Evolutionary conservation across 768 basidiomycete genomes (phyloP).

Genomic region (Trametes villosa): DNA sequence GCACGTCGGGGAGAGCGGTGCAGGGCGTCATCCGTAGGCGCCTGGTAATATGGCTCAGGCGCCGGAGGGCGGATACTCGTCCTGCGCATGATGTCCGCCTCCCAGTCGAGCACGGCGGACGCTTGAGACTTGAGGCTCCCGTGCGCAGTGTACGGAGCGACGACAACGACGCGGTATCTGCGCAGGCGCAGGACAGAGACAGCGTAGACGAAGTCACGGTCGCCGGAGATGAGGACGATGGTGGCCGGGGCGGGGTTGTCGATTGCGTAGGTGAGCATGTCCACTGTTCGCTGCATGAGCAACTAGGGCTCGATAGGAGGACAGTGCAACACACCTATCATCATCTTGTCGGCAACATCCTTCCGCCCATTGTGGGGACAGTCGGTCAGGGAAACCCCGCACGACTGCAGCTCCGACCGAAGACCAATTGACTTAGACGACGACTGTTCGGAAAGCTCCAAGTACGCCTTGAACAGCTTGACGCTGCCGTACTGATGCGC

Average conservation of each 20-base stretch:
- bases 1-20: constrained; percentile 19
- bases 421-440: constrained; percentile 41
- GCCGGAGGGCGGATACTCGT: constrained; percentile 7
- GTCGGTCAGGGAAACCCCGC: constrained; percentile 49
- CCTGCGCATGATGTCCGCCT: constrained; percentile 39
- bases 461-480: constrained; percentile 58
- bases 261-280: constrained; percentile 67
- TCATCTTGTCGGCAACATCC: constrained; percentile 54
- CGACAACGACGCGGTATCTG: constrained; percentile 31
- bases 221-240: constrained; percentile 66
- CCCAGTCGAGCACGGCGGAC: constrained; percentile 59
- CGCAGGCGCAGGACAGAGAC: constrained; percentile 36
- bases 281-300: constrained; percentile 45
- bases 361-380: constrained; percentile 37
- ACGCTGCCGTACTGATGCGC: constrained; percentile 53
- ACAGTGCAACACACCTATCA: constrained; percentile 45
- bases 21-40: constrained; percentile 9
- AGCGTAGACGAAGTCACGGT: constrained; percentile 73
- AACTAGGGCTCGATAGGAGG: constrained; percentile 25
- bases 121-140: constrained; percentile 59
- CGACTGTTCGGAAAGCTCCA: constrained; percentile 49
- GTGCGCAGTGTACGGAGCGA: constrained; percentile 41
- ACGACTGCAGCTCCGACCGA: constrained; percentile 51
- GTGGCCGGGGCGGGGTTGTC: constrained; percentile 60
- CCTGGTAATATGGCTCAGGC: constrained; percentile 5